A percentile compares a stretch with the other conserved stretches of the same genome.
phyloP scores from a whole-genome alignment of 163 green algal species.

The Chloromonas sp. region DNA sequence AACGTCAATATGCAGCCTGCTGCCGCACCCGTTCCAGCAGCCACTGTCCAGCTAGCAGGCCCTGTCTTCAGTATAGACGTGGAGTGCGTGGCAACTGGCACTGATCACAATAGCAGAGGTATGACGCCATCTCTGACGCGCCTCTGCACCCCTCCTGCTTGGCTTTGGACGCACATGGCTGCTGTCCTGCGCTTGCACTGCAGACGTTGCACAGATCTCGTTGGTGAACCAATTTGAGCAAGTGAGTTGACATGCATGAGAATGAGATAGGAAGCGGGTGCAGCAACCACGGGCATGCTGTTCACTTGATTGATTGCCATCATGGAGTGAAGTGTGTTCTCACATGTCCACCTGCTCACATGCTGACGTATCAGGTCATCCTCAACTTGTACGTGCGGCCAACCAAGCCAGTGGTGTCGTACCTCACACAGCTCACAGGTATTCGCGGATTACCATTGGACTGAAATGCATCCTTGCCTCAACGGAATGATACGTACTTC shows the following conservation, averaged over 20 bases:
- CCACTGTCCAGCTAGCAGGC: not conserved
- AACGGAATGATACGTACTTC: not conserved
- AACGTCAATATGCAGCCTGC: too few species aligned
- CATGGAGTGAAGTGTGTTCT: not conserved
- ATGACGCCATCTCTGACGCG: too few species aligned
- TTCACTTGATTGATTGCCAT: too few species aligned
- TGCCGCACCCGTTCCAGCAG: too few species aligned
- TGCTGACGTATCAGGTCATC: conserved; percentile 31
- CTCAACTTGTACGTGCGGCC: conserved; percentile 79
- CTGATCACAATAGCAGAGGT: conserved; percentile 68
- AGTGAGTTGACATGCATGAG: conserved; percentile 1
- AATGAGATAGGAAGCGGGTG: too few species aligned
- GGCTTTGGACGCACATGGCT: too few species aligned
- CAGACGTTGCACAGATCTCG: conserved; percentile 72
- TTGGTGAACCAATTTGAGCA: conserved; percentile 75
- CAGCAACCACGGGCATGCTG: too few species aligned
- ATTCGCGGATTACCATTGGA: conserved; percentile 6
- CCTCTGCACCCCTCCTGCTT: too few species aligned
- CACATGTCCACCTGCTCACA: not conserved
- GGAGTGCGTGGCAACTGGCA: conserved; percentile 84
- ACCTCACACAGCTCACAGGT: conserved; percentile 81
- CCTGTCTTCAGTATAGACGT: conserved; percentile 72
- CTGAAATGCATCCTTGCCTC: not conserved
- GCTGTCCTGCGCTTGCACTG: too few species aligned
- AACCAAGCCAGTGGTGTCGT: conserved; percentile 64